These are phyloP conservation scores for Patellaria atrata DNA, from an alignment of 495 filamentous ascomycete species.

Conservation along the genomic window DNA sequence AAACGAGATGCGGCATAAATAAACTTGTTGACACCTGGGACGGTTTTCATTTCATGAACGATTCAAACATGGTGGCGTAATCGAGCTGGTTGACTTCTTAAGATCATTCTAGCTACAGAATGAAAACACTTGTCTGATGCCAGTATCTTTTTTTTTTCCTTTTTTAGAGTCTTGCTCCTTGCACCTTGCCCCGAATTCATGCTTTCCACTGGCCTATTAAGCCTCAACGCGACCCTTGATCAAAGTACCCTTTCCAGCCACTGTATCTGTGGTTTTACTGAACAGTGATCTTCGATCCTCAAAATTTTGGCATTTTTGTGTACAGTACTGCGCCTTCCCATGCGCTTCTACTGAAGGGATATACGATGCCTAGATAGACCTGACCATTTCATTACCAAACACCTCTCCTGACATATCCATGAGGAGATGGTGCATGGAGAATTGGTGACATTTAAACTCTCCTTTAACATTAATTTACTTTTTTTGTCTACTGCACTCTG, in stretches of 20 bases:
- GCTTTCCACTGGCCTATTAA: too few species aligned
- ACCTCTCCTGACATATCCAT: constrained; percentile 44
- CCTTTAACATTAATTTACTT: too few species aligned
- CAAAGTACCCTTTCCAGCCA: too few species aligned
- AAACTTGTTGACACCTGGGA: constrained; percentile 13
- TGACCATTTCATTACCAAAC: constrained; percentile 85
- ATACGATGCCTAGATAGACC: constrained; percentile 83
- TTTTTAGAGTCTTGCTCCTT: constrained; percentile 3
- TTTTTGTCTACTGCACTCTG: too few species aligned
- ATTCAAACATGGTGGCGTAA: not conserved
- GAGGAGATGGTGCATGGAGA: constrained; percentile 77
- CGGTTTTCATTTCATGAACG: constrained; percentile 16
- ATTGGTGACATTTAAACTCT: constrained; percentile 47
- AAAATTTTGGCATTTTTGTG: constrained; percentile 96
- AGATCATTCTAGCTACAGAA: not conserved
- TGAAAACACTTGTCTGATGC: not conserved
- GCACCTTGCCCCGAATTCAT: too few species aligned
- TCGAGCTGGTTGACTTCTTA: not conserved
- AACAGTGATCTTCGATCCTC: too few species aligned
- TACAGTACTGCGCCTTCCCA: constrained; percentile 77
- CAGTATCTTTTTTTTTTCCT: constrained; percentile 2
- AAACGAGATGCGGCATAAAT: constrained; percentile 55
- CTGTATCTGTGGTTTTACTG: too few species aligned
- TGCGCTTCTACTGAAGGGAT: constrained; percentile 91
- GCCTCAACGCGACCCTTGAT: too few species aligned